Conservation (phyloP, 805 yeast genomes). For the Danielia oregonensis region DNA sequence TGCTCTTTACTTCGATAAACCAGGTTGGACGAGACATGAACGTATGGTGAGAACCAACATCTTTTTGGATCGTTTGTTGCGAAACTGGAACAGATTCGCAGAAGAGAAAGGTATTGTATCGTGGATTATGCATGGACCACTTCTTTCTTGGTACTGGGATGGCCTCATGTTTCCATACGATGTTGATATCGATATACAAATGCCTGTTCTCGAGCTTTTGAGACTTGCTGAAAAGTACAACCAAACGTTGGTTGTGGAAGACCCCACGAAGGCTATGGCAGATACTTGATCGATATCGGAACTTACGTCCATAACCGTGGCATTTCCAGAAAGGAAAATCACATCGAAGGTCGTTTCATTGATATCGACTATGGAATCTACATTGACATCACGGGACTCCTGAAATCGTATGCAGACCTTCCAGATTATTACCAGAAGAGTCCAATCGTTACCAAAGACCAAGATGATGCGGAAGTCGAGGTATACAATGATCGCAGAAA, state of each 20-base stretch:
- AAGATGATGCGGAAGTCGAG: conserved; percentile 6
- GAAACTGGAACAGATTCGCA: conserved; percentile 14
- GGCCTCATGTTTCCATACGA: conserved; percentile 17
- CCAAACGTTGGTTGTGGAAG: conserved; percentile 16
- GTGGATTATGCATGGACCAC: conserved; percentile 18
- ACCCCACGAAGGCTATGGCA: conserved; percentile 19
- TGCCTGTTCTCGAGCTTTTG: conserved; percentile 13
- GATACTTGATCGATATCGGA: conserved; percentile 17
- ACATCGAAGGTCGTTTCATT: conserved; percentile 15
- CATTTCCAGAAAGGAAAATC: conserved; percentile 9
- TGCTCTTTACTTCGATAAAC: conserved; percentile 41
- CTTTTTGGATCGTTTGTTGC: conserved; percentile 14
- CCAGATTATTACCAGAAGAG: conserved; percentile 11
- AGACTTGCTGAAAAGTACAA: conserved; percentile 8
- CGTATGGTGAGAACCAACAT: conserved; percentile 14
- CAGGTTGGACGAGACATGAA: conserved; percentile 28
- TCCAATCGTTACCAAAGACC: conserved; percentile 9
- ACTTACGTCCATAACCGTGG: conserved; percentile 17
- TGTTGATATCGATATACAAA: conserved; percentile 14
- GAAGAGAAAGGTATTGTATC: conserved; percentile 13
- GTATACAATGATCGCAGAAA: conserved; percentile 17
- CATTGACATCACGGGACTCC: conserved; percentile 16
- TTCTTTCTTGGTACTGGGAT: conserved; percentile 16
- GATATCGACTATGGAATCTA: conserved; percentile 15
- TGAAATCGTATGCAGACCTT: conserved; percentile 9